Conservation (phyloP, 805 yeast genomes). For the Candida insectorum region DNA sequence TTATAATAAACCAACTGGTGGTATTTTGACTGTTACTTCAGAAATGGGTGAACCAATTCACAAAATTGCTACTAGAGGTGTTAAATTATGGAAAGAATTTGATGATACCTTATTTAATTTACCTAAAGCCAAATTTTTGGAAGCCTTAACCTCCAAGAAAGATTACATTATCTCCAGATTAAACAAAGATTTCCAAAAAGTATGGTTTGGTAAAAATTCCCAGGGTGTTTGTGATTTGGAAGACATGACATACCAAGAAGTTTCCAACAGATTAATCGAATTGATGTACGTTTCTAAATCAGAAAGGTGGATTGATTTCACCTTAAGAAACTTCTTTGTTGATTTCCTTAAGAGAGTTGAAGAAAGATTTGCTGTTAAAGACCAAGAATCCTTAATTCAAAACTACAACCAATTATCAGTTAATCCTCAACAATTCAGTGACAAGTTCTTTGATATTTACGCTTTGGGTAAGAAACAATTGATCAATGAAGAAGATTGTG, state of each 20-base stretch:
- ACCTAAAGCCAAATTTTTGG: constrained; percentile 84
- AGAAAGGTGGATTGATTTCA: constrained; percentile 79
- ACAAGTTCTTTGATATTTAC: constrained; percentile 60
- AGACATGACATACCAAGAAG: constrained; percentile 94
- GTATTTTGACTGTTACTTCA: constrained; percentile 90
- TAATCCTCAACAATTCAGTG: constrained; percentile 58
- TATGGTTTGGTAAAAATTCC: constrained; percentile 88
- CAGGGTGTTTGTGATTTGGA: constrained; percentile 84
- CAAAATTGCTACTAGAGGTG: constrained; percentile 97
- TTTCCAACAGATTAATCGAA: constrained; percentile 82
- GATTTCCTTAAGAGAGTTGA: constrained; percentile 89
- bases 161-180: constrained; percentile 80
- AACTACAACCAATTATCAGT: constrained; percentile 62
- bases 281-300: constrained; percentile 80
- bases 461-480: constrained; percentile 78
- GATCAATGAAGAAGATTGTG: constrained; percentile 92
- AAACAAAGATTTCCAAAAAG: constrained; percentile 95
- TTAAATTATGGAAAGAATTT: constrained; percentile 93
- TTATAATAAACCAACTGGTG: constrained; percentile 94
- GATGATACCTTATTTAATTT: constrained; percentile 89
- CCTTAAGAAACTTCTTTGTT: constrained; percentile 85
- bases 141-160: constrained; percentile 76
- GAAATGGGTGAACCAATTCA: constrained; percentile 99
- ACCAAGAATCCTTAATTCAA: constrained; percentile 67
- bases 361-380: constrained; percentile 77